These are phyloP conservation scores for Aspergillus arachidicola DNA, from an alignment of 2,329 filamentous ascomycete species.

Conservation along the genomic window DNA sequence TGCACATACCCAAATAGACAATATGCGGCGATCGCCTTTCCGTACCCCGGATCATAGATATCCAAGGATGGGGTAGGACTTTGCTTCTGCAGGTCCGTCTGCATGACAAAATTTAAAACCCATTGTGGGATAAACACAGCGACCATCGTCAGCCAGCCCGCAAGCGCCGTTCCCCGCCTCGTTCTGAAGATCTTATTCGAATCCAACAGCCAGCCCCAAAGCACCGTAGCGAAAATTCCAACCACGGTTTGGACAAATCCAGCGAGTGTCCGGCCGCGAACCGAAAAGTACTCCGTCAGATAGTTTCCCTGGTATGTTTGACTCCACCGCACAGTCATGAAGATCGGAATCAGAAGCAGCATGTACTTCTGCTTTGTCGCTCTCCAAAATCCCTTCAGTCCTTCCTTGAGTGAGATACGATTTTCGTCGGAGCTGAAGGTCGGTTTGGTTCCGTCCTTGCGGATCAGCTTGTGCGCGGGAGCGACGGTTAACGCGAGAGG, in stretches of 20 bases:
- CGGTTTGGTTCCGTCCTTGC: constrained; percentile 37
- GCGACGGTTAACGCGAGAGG: constrained; percentile 49
- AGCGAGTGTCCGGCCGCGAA: background rate
- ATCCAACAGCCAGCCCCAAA: constrained; percentile 2
- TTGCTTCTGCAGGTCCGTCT: background rate
- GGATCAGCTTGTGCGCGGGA: constrained; percentile 48
- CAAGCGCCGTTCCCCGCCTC: background rate
- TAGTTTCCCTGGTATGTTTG: constrained; percentile 55
- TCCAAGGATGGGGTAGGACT: background rate
- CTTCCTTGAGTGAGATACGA: background rate
- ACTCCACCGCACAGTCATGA: constrained; percentile 55
- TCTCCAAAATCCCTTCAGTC: constrained; percentile 27
- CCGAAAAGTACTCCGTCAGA: constrained; percentile 26
- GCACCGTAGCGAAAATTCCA: background rate
- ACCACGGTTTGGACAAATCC: background rate
- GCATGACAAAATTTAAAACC: constrained; percentile 2
- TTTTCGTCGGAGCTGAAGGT: background rate
- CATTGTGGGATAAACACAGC: background rate
- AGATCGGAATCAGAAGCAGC: constrained; percentile 51
- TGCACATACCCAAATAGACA: background rate
- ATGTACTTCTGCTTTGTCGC: constrained; percentile 49
- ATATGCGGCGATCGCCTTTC: background rate
- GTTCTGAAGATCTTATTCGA: background rate
- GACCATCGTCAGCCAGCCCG: background rate
- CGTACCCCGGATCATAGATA: background rate